Base-by-base conservation (phyloP, 2,329 filamentous ascomycete species). In the Pseudocercospora ulei region DNA sequence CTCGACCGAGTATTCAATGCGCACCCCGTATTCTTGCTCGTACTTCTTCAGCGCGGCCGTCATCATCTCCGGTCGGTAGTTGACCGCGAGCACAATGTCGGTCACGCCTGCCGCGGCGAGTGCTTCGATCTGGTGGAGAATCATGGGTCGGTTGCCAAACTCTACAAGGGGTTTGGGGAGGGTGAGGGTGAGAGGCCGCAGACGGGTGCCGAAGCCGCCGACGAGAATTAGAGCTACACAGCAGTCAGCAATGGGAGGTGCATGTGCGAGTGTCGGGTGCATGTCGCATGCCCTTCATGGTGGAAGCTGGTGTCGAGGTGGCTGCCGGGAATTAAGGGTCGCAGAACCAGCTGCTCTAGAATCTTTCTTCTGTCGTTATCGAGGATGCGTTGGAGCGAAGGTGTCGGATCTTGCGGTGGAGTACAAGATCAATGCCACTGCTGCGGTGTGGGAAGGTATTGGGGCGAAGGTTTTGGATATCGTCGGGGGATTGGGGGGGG, bases 71-170 rank as follows among this genome's bases (percentile, higher is more conserved):
- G 88, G 88, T 53, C 88, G 78, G 73, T 98, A 98, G 75, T 98
- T 98, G 65, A 98, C 90, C 47, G 90, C 88, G 42, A 98, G 77
- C 39, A 98, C 88, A 58, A 98, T 93, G 69, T 96, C 87, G 47
- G 85, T 96, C 51, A 96, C 90, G 63, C 88, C 88, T 43, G 86
- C 88, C 44, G 79, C 81, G 54, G 90, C 88, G 53, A 98, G 75
- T 52, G 85, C 86, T 69, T 95, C 86, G 56, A 98, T 84, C 69
- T 98, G 88, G 68, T 96, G 88, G 59, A 92, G 75, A 65, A 98
- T 96, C 88, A 98, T 98, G 62, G 87, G 90, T 69, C 90, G 88
- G 75, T 98, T 98, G 61, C 78, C 86, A 61, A 98, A 98, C 69
- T 98, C 88, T 59, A 98, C 90, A 54, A 98, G 75, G 51, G 90